These are phyloP conservation scores for Pleomassaria siparia DNA, from an alignment of 2,329 filamentous ascomycete genomes.

Conservation along the genomic window DNA sequence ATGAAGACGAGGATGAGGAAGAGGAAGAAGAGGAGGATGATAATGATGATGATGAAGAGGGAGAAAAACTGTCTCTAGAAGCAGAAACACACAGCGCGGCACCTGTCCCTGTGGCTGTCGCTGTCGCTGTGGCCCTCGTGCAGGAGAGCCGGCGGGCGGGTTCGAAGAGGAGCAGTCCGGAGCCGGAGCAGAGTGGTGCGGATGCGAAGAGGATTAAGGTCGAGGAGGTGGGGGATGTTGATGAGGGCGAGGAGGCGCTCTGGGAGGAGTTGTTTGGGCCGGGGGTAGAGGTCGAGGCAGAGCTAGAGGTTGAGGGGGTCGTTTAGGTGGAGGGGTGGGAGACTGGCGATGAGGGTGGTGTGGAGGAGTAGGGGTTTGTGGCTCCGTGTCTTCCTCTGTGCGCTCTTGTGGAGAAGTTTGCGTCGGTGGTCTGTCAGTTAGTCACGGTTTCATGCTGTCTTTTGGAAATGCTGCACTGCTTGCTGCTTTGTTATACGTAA, in stretches of 20 bases:
- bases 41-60: neutral
- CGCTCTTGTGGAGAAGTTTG: too few relatives aligned
- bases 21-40: neutral
- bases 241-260: neutral
- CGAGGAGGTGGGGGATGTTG: neutral
- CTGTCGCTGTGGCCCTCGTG: too few relatives aligned
- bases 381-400: neutral
- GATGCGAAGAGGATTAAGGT: neutral
- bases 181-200: neutral
- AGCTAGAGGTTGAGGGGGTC: neutral
- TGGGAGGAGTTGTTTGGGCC: constrained; percentile 1
- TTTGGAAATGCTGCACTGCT: too few relatives aligned
- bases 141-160: neutral
- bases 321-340: neutral
- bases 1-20: neutral
- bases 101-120: too few relatives aligned
- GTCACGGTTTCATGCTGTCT: too few relatives aligned
- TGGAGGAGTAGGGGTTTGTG: neutral
- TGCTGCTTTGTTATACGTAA: too few relatives aligned
- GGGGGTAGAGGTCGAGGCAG: neutral
- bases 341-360: neutral
- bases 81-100: too few relatives aligned
- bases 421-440: too few relatives aligned
- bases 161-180: neutral
- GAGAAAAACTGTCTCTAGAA: too few relatives aligned